Base-by-base conservation (phyloP, 2,329 filamentous ascomycete species). In the Orbilia blumenaviensis region DNA sequence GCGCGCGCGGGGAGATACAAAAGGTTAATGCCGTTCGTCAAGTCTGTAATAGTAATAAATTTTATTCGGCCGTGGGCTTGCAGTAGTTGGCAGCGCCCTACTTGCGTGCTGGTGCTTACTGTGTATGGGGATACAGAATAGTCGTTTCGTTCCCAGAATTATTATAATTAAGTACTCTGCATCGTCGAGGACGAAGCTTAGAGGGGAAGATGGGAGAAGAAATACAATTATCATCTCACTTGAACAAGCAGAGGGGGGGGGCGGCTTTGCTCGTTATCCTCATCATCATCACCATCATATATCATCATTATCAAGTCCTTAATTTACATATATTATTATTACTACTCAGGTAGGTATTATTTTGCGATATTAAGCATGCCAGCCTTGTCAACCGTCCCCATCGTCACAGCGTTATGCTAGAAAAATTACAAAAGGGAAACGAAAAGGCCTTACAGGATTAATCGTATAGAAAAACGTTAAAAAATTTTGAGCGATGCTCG, bases 1-100 rank as follows among this genome's bases (percentile, higher is more conserved):
- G 66, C 38, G 63, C 63, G 63, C 62, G 44, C 32, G 36, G 44
- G 46, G 52, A 32, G 52, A 56, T 56, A 32, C 52, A 56, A n/a
- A 38, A 18, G 1, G 23, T 56, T 44, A 21, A 48, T 63, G 41
- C 42, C 60, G 41, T 66, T 29, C 27, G 16, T 18, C 23, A 56
- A 10, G 48, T 14, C 21, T 38, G 9, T 48, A 2, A n/a, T n/a
- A n/a, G n/a, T n/a, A n/a, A n/a, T n/a, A n/a, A n/a, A n/a, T 46
- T 32, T 18, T 61, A 56, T 61, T 61, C 56, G 56, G 21, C 60
- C 42, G 25, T 23, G 29, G 60, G 18, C 46, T 41, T 5, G 29
- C 29, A 5, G 29, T 34, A 5, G 29, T 34, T n/a, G n/a, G 44
- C 44, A 36, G 14, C 60, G 44, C 60, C 42, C 32, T 48, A 21